These are phyloP conservation scores for fission yeast (Schizosaccharomyces pombe) DNA, from an alignment of 805 yeast species.

Conservation along the genomic window DNA sequence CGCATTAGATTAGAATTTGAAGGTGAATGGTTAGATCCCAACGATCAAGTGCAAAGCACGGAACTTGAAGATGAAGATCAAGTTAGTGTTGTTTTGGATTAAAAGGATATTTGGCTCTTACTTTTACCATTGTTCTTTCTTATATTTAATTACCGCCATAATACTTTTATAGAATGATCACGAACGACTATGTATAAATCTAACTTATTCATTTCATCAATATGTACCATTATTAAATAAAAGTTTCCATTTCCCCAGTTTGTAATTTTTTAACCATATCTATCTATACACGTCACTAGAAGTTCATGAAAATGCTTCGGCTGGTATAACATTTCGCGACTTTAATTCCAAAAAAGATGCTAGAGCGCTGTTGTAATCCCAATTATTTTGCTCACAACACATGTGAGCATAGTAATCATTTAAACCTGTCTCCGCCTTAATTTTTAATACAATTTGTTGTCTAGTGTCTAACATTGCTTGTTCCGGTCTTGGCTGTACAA, in stretches of 20 bases:
- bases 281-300: too few species aligned
- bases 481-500: not conserved
- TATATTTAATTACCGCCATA: not conserved
- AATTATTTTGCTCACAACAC: slow-evolving; percentile 1
- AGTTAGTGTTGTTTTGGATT: not conserved
- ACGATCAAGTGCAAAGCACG: not conserved
- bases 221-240: too few species aligned
- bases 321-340: not conserved
- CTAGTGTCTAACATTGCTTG: not conserved
- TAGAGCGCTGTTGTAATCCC: not conserved
- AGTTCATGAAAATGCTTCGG: slow-evolving; percentile 4
- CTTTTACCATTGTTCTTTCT: not conserved
- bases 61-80: slow-evolving; percentile 1
- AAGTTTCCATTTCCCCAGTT: too few species aligned
- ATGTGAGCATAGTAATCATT: not conserved
- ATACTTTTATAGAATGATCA: too few species aligned
- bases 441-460: not conserved
- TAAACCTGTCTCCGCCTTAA: not conserved
- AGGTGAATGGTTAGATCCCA: not conserved
- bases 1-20: slow-evolving; percentile 1
- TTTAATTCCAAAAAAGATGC: not conserved
- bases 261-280: too few species aligned
- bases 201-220: too few species aligned
- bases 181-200: too few species aligned
- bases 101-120: not conserved